Conservation (phyloP, 352 stramenopile genomes). For the Blastocystis sp. region DNA sequence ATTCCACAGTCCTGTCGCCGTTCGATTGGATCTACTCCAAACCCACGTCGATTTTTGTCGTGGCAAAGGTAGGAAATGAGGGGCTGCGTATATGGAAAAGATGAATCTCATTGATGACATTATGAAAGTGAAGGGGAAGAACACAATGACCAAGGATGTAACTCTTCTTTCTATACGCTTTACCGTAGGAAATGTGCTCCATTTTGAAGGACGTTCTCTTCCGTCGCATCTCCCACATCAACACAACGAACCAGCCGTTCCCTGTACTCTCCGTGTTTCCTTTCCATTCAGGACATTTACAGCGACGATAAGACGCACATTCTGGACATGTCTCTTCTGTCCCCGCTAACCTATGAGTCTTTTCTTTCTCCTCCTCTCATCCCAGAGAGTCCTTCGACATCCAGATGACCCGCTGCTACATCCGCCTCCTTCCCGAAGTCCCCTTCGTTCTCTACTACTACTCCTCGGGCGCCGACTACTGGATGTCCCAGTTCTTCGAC, state of each 20-base stretch:
- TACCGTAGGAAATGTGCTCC: constrained; percentile 1
- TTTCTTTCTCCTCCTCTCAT: background rate
- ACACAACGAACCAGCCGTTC: constrained; percentile 48
- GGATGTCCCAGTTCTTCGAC: constrained; percentile 29
- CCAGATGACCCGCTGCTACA: constrained; percentile 50
- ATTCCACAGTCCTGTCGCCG: background rate
- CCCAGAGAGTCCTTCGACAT: constrained; percentile 48
- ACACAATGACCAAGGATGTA: constrained; percentile 13
- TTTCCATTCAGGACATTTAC: background rate
- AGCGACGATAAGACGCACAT: constrained; percentile 27
- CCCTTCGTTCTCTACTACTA: constrained; percentile 31
- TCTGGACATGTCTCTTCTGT: constrained; percentile 16
- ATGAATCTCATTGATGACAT: constrained; percentile 38
- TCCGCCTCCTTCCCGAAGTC: constrained; percentile 28
- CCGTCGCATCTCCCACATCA: constrained; percentile 20
- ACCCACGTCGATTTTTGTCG: constrained; percentile 13
- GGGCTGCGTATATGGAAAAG: background rate
- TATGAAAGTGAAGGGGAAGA: background rate
- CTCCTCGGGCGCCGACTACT: constrained; percentile 3
- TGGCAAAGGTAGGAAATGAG: background rate
- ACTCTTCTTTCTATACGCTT: background rate
- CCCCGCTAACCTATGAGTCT: constrained; percentile 30
- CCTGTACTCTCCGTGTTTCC: background rate
- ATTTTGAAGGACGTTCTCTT: constrained; percentile 24
- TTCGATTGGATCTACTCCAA: constrained; percentile 40